Evolutionary conservation across 179 eudicot genomes (phyloP).

Genomic region (Gypsophila paniculata): DNA sequence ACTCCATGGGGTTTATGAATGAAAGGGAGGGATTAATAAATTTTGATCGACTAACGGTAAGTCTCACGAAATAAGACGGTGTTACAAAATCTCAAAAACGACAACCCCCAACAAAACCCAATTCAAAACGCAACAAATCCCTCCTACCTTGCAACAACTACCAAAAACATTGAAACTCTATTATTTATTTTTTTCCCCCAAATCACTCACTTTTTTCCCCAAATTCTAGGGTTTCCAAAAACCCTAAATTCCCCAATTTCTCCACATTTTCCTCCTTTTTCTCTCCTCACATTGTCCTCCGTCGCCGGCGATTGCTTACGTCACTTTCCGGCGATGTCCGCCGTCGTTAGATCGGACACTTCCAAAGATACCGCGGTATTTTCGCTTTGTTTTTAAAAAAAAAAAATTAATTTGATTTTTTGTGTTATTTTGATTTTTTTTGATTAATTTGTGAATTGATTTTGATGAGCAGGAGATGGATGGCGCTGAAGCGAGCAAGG

Average conservation of each 20-base stretch:
- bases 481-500: conserved; percentile 15
- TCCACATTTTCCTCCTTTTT: neutral
- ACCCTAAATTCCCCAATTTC: conserved; percentile 6
- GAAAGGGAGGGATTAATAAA: no score
- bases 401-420: neutral
- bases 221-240: conserved; percentile 24
- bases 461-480: conserved; percentile 20
- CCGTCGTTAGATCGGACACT: conserved; percentile 31
- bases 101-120: conserved; percentile 3
- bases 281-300: conserved; percentile 14
- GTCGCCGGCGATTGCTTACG: neutral
- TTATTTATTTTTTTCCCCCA: no score
- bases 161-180: no score
- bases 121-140: conserved; percentile 27
- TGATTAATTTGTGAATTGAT: neutral
- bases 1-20: no score
- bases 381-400: neutral
- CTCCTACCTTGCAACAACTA: neutral
- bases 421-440: neutral
- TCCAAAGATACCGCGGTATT: conserved; percentile 28
- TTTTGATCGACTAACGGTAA: no score
- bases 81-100: no score
- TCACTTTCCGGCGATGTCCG: conserved; percentile 28
- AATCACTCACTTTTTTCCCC: conserved; percentile 4
- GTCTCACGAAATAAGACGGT: no score